Conservation (phyloP, 176 grass and related monocot genomes). For the Avena eriantha region DNA sequence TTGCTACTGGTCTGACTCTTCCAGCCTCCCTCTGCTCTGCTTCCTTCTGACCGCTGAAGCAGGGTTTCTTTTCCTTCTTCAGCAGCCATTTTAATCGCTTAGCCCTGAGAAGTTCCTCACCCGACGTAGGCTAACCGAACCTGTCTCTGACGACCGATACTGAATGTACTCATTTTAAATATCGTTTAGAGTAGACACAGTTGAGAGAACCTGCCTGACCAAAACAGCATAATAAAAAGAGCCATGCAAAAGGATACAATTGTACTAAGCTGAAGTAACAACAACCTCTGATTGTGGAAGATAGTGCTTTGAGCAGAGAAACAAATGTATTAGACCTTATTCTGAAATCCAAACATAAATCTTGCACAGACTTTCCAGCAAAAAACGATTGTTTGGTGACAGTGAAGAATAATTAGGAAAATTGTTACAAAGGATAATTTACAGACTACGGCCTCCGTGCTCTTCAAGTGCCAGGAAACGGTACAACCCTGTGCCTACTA, state of each 20-base stretch:
- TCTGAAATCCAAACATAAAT: slow-evolving; percentile 44
- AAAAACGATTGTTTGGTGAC: slow-evolving; percentile 18
- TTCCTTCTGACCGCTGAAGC: too few relatives aligned
- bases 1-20: too few relatives aligned
- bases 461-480: slow-evolving; percentile 38
- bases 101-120: background rate
- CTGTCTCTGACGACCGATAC: background rate
- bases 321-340: slow-evolving; percentile 44
- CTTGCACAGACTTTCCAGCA: slow-evolving; percentile 25
- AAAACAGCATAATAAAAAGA: background rate
- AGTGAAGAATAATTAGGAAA: slow-evolving; percentile 31
- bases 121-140: background rate
- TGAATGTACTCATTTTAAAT: background rate
- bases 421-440: slow-evolving; percentile 54
- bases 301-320: slow-evolving; percentile 1
- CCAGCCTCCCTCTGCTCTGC: too few relatives aligned
- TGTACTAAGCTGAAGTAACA: background rate
- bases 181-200: background rate
- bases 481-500: slow-evolving; percentile 34
- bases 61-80: too few relatives aligned
- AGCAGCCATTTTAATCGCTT: too few relatives aligned
- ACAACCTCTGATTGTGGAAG: slow-evolving; percentile 1
- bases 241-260: background rate
- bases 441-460: slow-evolving; percentile 50
- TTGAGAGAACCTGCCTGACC: background rate